Conservation (phyloP, 2,329 filamentous ascomycete genomes). For the Zasmidium cellare region DNA sequence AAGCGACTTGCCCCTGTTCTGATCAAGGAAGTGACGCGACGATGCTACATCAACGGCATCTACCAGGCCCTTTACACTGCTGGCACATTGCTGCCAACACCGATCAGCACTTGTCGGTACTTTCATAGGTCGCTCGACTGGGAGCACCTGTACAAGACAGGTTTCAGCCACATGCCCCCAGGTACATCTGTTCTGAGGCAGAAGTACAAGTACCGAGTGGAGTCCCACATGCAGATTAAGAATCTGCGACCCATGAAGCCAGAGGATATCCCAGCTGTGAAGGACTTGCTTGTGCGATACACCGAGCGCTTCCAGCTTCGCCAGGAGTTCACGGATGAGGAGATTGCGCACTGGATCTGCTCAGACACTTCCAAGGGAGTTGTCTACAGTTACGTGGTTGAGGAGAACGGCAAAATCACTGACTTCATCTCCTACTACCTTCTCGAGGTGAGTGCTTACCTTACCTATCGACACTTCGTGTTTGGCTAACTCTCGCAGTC, state of each 20-base stretch:
- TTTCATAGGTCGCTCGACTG: constrained; percentile 93
- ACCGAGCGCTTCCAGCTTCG: constrained; percentile 78
- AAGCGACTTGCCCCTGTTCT: constrained; percentile 91
- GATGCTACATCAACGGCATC: constrained; percentile 81
- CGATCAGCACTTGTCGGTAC: constrained; percentile 90
- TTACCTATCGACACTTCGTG: background rate
- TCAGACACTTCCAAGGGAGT: constrained; percentile 76
- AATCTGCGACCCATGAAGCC: constrained; percentile 79
- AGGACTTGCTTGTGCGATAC: constrained; percentile 74
- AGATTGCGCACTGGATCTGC: constrained; percentile 85
- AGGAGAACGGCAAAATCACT: constrained; percentile 74
- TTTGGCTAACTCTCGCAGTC: constrained; percentile 49
- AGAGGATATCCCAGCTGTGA: constrained; percentile 75
- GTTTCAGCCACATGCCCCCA: constrained; percentile 83
- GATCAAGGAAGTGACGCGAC: constrained; percentile 95
- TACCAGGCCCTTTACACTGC: constrained; percentile 97
- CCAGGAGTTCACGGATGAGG: constrained; percentile 75
- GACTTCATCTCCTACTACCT: constrained; percentile 98
- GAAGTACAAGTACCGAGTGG: constrained; percentile 80
- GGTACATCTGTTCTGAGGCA: constrained; percentile 84
- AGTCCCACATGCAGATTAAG: constrained; percentile 64
- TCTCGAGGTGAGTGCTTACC: constrained; percentile 59
- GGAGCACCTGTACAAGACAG: constrained; percentile 92
- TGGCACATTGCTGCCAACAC: constrained; percentile 85
- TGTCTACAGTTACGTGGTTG: constrained; percentile 91